Evolutionary conservation across 2,329 filamentous ascomycete genomes (phyloP).

Genomic region (Verticillium nubilum): DNA sequence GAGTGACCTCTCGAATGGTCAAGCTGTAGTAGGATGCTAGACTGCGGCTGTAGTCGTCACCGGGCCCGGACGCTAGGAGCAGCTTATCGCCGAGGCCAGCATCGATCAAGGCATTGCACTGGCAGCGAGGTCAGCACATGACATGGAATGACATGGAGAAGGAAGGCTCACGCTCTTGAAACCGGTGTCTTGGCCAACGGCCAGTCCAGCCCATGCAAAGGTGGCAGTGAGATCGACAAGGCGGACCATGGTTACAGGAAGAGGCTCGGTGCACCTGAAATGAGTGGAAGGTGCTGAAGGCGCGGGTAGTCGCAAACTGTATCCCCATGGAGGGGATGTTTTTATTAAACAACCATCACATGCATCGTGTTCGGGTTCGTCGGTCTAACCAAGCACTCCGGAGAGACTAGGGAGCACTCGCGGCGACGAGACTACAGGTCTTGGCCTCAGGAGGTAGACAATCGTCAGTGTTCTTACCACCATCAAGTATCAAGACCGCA

Average conservation of each 20-base stretch:
- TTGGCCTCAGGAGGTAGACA: neutral
- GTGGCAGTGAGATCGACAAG: neutral
- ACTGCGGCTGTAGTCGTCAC: neutral
- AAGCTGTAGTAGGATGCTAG: slow-evolving; percentile 3
- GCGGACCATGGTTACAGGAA: neutral
- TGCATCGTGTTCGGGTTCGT: neutral
- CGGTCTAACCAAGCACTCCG: neutral
- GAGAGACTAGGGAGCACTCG: neutral
- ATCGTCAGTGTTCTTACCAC: no score
- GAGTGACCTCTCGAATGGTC: neutral
- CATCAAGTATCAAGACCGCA: neutral
- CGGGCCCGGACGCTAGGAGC: neutral
- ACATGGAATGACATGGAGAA: neutral
- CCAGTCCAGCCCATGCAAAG: neutral
- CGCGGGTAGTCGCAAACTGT: neutral
- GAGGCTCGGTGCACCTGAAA: neutral
- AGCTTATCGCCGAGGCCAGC: slow-evolving; percentile 3
- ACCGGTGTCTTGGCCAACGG: neutral
- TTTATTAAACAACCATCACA: neutral
- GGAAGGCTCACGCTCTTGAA: neutral
- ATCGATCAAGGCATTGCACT: slow-evolving; percentile 11
- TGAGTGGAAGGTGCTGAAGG: neutral
- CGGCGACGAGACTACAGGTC: neutral
- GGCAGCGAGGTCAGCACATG: neutral
- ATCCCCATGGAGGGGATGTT: neutral